phyloP scores from a whole-genome alignment of 148 eudicot genomes.

The Oxyria digyna region DNA sequence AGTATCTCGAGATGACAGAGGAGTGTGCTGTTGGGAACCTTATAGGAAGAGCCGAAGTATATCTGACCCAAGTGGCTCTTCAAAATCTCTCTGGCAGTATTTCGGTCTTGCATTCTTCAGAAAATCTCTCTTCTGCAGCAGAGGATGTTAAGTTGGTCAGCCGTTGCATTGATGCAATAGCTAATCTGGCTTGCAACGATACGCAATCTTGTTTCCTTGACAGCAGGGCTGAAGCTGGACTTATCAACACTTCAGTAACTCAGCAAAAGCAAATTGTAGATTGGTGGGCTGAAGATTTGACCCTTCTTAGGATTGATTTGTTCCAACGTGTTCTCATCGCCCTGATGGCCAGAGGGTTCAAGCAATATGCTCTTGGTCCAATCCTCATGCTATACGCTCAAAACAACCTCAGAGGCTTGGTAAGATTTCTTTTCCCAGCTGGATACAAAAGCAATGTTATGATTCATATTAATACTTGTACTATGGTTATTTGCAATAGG shows the following conservation, averaged over 20 bases:
- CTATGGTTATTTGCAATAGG: slow-evolving; percentile 33
- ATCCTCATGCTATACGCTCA: slow-evolving; percentile 84
- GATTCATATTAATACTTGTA: too few relatives aligned
- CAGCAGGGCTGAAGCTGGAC: slow-evolving; percentile 16
- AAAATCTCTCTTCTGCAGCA: slow-evolving; percentile 43
- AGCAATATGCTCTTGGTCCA: slow-evolving; percentile 73
- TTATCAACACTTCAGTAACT: too few relatives aligned
- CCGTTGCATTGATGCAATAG: slow-evolving; percentile 71
- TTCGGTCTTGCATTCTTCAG: slow-evolving; percentile 47
- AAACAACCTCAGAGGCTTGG: slow-evolving; percentile 84
- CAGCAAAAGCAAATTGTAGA: slow-evolving; percentile 43
- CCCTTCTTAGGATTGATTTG: slow-evolving; percentile 59
- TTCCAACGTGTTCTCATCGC: slow-evolving; percentile 76
- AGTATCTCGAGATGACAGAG: slow-evolving; percentile 89
- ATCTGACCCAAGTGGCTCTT: slow-evolving; percentile 57
- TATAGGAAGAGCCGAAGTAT: slow-evolving; percentile 50
- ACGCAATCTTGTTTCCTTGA: slow-evolving; percentile 22
- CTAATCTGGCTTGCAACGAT: slow-evolving; percentile 59
- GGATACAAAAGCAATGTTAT: too few relatives aligned
- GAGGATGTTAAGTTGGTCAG: slow-evolving; percentile 73
- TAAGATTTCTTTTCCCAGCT: slow-evolving; percentile 28
- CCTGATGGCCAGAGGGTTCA: slow-evolving; percentile 72
- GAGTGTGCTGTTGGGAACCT: slow-evolving; percentile 63
- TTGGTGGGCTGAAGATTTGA: slow-evolving; percentile 96
- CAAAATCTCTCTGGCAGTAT: slow-evolving; percentile 50